phyloP scores from a whole-genome alignment of 495 filamentous ascomycete genomes.

The Elasticomyces elasticus region DNA sequence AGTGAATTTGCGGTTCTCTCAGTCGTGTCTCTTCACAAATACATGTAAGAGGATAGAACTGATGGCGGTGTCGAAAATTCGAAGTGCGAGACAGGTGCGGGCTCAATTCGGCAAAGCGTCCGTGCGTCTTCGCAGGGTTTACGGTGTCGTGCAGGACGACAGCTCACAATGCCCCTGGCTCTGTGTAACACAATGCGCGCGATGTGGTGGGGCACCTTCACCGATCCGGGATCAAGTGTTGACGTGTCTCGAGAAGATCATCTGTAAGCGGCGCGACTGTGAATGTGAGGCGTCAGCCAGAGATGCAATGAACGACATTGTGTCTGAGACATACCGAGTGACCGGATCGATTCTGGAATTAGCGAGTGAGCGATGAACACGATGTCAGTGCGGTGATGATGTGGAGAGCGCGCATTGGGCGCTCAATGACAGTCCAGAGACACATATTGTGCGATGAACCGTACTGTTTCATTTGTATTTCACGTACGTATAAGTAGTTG shows the following conservation, averaged over 20 bases:
- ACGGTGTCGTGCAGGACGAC: neutral
- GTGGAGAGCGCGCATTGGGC: neutral
- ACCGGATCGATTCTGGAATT: neutral
- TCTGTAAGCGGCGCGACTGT: too few relatives aligned
- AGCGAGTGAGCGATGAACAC: neutral
- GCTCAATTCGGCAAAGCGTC: neutral
- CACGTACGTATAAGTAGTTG: too few relatives aligned
- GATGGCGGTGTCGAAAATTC: too few relatives aligned
- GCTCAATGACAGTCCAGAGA: too few relatives aligned
- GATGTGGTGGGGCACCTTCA: neutral
- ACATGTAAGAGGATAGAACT: too few relatives aligned
- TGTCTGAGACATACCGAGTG: neutral
- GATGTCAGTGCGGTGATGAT: neutral
- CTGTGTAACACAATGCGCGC: neutral
- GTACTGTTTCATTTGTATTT: too few relatives aligned
- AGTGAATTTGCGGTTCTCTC: too few relatives aligned
- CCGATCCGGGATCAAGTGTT: too few relatives aligned
- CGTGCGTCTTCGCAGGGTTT: neutral
- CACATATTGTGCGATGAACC: too few relatives aligned
- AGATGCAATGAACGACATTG: neutral
- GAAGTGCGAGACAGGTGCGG: too few relatives aligned
- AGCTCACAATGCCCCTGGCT: neutral
- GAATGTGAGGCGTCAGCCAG: neutral
- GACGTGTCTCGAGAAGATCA: too few relatives aligned
- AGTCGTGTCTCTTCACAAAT: too few relatives aligned